These are phyloP conservation scores for Pyrus pyrifolia DNA, from an alignment of 306 rosid genomes.

Conservation along the genomic window DNA sequence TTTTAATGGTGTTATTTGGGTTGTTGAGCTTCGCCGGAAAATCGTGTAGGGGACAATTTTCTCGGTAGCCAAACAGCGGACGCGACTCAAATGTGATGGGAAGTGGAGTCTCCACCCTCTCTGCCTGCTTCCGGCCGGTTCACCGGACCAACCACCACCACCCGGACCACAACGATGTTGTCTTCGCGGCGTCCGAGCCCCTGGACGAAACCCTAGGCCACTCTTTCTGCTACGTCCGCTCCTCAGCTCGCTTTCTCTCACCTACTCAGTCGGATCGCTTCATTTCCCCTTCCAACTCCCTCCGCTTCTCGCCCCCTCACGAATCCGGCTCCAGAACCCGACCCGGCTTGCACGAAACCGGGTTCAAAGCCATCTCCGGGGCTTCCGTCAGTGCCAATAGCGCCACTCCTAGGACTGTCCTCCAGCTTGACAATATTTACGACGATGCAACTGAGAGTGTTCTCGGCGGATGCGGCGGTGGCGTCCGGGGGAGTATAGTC, in stretches of 20 bases:
- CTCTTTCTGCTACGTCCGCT: conserved; percentile 88
- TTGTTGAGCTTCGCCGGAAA: conserved; percentile 42
- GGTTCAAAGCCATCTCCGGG: conserved; percentile 79
- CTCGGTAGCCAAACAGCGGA: conserved; percentile 30
- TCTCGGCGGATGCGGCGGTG: conserved; percentile 29
- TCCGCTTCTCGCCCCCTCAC: conserved; percentile 78
- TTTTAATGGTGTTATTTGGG: conserved; percentile 15
- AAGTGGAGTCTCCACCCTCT: conserved; percentile 58
- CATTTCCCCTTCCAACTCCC: conserved; percentile 69
- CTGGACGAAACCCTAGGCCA: conserved; percentile 98
- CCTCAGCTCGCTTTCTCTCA: conserved; percentile 75
- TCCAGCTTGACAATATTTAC: conserved; percentile 45
- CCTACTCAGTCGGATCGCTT: conserved; percentile 84
- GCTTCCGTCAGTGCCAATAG: conserved; percentile 96
- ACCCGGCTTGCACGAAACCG: conserved; percentile 58
- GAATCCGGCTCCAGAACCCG: conserved; percentile 34
- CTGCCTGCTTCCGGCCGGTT: conserved; percentile 61
- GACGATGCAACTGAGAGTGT: conserved; percentile 45
- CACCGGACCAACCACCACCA: conserved; percentile 25
- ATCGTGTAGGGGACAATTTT: conserved; percentile 11
- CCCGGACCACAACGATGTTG: conserved; percentile 25
- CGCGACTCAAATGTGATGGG: conserved; percentile 89
- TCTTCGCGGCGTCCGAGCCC: conserved; percentile 50
- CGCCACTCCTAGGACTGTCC: conserved; percentile 69
- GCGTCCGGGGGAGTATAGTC: conserved; percentile 42